Percentiles rank a stretch among this genome's conserved stretches.
phyloP scores from a whole-genome alignment of 2,329 filamentous ascomycete genomes.

The Aphanoascus verrucosus region DNA sequence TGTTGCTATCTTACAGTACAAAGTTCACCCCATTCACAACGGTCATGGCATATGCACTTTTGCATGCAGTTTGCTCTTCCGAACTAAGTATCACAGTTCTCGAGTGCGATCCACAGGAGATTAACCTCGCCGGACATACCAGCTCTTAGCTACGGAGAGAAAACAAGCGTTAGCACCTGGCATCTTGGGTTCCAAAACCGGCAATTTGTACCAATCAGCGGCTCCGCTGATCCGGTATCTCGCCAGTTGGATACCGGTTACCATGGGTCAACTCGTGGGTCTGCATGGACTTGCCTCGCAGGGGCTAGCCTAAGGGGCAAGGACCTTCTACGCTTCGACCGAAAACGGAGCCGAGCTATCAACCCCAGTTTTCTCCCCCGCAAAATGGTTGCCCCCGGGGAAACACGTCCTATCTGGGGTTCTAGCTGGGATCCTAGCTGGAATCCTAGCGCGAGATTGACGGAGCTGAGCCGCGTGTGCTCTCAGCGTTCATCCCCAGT shows the following conservation, averaged over 20 bases:
- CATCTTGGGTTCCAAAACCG: not conserved
- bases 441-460: not conserved
- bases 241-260: not conserved
- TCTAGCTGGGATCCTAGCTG: not conserved
- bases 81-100: too few relatives aligned
- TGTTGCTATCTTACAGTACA: too few relatives aligned
- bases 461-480: not conserved
- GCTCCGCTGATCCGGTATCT: not conserved
- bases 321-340: not conserved
- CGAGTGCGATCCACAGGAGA: too few relatives aligned
- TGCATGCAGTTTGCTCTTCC: too few relatives aligned
- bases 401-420: not conserved
- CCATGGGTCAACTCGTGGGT: not conserved
- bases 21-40: too few relatives aligned
- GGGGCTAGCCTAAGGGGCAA: not conserved
- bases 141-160: not conserved
- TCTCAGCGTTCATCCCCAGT: not conserved
- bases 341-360: not conserved
- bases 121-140: too few relatives aligned
- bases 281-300: constrained; percentile 10
- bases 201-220: not conserved
- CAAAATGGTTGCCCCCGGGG: constrained; percentile 3
- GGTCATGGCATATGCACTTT: too few relatives aligned
- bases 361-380: constrained; percentile 1
- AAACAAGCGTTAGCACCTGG: not conserved